Conservation (phyloP, 306 rosid genomes). For the Cajanus cajan region DNA sequence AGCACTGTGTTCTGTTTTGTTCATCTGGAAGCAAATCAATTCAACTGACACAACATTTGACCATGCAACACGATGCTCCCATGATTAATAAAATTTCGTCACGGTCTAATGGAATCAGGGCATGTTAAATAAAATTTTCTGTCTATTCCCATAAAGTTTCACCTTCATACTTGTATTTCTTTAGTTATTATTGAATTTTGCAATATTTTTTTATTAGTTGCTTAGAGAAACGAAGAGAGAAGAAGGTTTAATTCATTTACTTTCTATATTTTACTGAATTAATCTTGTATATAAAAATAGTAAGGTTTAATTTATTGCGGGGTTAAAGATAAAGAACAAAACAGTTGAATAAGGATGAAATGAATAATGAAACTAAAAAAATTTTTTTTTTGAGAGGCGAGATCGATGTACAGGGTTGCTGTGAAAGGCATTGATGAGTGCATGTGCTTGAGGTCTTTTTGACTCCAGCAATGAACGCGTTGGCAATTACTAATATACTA, state of each 20-base stretch:
- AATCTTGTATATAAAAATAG: too few species aligned
- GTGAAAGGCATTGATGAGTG: slow-evolving; percentile 53
- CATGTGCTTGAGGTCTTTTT: slow-evolving; percentile 52
- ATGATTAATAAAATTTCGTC: background rate
- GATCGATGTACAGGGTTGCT: slow-evolving; percentile 11
- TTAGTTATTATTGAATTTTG: background rate
- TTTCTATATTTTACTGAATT: too few species aligned
- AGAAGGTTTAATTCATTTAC: too few species aligned
- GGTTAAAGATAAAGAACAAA: too few species aligned
- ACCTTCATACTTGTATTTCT: background rate
- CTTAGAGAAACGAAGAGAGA: too few species aligned
- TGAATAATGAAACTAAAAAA: background rate
- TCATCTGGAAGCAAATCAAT: background rate
- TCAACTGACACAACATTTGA: slow-evolving; percentile 15
- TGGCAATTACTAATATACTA: slow-evolving; percentile 7
- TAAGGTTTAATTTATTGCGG: too few species aligned
- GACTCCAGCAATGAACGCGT: slow-evolving; percentile 39
- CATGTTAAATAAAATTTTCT: background rate
- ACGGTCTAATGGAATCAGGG: background rate
- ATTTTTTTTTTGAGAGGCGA: slow-evolving; percentile 22
- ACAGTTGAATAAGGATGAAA: too few species aligned
- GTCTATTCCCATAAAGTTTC: background rate
- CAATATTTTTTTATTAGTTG: background rate
- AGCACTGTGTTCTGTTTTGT: background rate
- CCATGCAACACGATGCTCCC: slow-evolving; percentile 6